A percentile compares a stretch with the other conserved stretches of the same genome.
phyloP scores from a whole-genome alignment of 1,284 basidiomycete species.

The Athelia psychrophila region DNA sequence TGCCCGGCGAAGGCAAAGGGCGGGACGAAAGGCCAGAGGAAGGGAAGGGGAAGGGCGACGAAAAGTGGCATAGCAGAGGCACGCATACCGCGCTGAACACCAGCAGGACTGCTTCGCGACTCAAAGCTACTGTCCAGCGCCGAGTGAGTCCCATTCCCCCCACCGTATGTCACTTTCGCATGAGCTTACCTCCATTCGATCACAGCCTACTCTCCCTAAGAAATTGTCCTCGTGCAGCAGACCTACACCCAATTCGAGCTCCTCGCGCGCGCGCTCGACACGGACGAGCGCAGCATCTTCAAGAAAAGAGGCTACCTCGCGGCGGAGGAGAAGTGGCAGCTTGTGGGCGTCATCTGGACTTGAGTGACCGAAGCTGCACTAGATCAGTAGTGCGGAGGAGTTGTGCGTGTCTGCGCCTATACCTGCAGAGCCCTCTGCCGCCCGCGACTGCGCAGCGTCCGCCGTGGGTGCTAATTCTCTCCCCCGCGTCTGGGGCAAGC shows the following conservation, averaged over 20 bases:
- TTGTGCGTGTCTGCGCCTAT: constrained; percentile 35
- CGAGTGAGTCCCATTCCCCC: constrained; percentile 34
- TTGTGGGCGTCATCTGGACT: constrained; percentile 63
- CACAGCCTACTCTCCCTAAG: constrained; percentile 58
- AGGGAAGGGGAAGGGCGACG: constrained; percentile 13
- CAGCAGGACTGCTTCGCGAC: constrained; percentile 53
- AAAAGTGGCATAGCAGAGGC: constrained; percentile 61
- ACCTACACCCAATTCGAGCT: constrained; percentile 76
- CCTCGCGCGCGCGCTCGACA: constrained; percentile 78
- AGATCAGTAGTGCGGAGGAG: constrained; percentile 66
- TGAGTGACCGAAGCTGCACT: constrained; percentile 71
- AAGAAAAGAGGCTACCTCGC: constrained; percentile 77
- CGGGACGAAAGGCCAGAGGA: too few species aligned
- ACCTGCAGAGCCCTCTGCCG: constrained; percentile 28
- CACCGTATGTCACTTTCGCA: too few species aligned
- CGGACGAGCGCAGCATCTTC: constrained; percentile 80
- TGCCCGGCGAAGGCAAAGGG: not conserved
- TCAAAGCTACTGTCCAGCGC: constrained; percentile 46
- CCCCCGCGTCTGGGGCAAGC: constrained; percentile 1
- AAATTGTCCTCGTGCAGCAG: constrained; percentile 49
- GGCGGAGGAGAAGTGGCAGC: constrained; percentile 74
- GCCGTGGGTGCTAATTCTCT: not conserved
- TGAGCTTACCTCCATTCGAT: constrained; percentile 1
- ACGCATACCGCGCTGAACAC: constrained; percentile 66
- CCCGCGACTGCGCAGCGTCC: too few species aligned